Base-by-base conservation (phyloP, 371 early-diverging fungal species). In the Mortierella sp. region DNA sequence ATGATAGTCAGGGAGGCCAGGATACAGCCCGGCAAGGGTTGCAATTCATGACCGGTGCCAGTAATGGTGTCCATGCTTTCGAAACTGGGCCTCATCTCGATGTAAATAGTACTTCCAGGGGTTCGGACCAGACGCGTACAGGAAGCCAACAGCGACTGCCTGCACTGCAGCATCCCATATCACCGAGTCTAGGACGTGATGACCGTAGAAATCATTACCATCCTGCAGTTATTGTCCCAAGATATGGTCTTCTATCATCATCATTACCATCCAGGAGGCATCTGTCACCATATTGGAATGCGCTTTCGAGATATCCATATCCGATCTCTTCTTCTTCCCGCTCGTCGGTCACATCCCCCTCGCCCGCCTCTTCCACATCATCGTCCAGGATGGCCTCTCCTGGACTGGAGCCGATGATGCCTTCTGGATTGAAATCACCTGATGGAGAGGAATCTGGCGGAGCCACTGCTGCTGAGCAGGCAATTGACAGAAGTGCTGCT, bases 331-430 rank as follows among this genome's bases (percentile, higher is more conserved):
- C 60, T 7, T 61, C 66, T 11, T 47, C 64, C 9, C 23, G 46
- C 3, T 72, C 60, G 41, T 57, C 60, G 8, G 28, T 44, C 11
- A 31, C 71, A 4, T 32, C n/a, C n/a, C n/a, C 64, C 1, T 58
- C 71, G 2, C 54, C 64, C 1, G 31, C 19, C 1, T 59, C 71
- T 4, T 72, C 72, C 15, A 14, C 46, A 1, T 43, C 65, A 6
- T 60, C 72, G 3, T 72, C 72, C 3, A 32, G 71, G 17, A 50
- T 64, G 23, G 50, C 51, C 0, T 70, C 71, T 6, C 71, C 64
- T 19, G 21, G 39, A 6, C 48, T 54, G 3, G 56, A 55, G 9
- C 12, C 37, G 3, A 32, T 39, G 0, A 42, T 59, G 34, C 6
- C 32, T 2, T 39, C 21, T 42, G 37, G 11, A 34, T 34, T 34